Base-by-base conservation (phyloP, 202 grass and related monocot species). In the Carex sylvatica region DNA sequence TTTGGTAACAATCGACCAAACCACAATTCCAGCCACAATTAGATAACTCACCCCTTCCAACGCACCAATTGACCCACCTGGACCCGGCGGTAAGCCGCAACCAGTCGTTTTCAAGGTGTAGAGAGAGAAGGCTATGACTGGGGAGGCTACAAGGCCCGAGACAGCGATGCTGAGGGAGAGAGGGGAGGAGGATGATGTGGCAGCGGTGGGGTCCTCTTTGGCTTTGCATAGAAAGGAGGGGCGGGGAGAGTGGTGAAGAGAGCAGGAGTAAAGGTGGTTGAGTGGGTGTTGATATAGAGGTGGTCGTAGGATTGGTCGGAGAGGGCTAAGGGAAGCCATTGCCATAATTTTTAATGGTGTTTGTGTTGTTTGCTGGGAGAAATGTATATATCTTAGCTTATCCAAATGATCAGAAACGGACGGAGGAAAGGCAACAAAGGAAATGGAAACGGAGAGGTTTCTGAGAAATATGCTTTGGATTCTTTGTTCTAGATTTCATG, bases 21-120 rank as follows among this genome's bases (percentile, higher is more conserved):
- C 90, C 65, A 98, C 86, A 28, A 98, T 62, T 0, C 42, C 92
- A 1, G 86, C 92, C 36, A 94, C 80, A 13, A 87, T 85, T 65
- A 98, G 90, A 79, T 98, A 98, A 87, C 92, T 94, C 46, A 94
- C 71, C 1, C 92, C 95, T 79, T 94, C 95, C 67, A 88, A 86
- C 16, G 92, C 92, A 58, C 92, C 92, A 9, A 98, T 79, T 15
- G 87, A 62, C 10, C 95, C 88, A 3, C 88, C 90, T 9, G 92
- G 92, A 20, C 92, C 90, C 3, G 95, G 90, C 0, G 95, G 92
- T 0, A 94, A 88, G 8, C 90, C 89, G 65, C 95, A 93, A 0
- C 90, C 95, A 49, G 95, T 93, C 49, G 89, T 74, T 53, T 90
- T 91, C 7, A 94, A 87, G 10, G 87, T 86, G 84, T 94, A 93